Evolutionary conservation across 768 basidiomycete genomes (phyloP).

Genomic region (Mycena belliarum): DNA sequence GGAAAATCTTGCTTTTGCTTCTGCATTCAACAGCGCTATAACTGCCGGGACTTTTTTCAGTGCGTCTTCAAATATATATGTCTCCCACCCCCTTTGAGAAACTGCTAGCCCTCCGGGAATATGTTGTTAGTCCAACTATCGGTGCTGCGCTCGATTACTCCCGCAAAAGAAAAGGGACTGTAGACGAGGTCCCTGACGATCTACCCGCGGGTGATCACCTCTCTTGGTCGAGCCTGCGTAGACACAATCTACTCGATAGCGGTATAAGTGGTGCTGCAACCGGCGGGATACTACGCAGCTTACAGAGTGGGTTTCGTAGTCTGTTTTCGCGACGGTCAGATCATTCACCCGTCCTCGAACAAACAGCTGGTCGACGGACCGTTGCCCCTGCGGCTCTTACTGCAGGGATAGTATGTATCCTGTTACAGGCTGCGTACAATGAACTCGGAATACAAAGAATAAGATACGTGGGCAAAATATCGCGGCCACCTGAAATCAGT

Average conservation of each 20-base stretch:
- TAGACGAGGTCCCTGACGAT: too few species aligned
- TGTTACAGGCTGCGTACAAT: constrained; percentile 72
- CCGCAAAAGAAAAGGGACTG: constrained; percentile 33
- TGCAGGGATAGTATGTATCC: constrained; percentile 54
- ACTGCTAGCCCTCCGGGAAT: constrained; percentile 70
- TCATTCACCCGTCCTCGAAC: background rate
- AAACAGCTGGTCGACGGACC: constrained; percentile 60
- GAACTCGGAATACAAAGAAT: constrained; percentile 64
- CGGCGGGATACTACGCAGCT: constrained; percentile 58
- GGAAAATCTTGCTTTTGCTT: constrained; percentile 51
- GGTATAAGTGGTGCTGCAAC: constrained; percentile 70
- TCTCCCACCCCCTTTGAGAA: background rate
- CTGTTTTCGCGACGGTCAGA: background rate
- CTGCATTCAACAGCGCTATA: constrained; percentile 72
- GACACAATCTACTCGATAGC: constrained; percentile 65
- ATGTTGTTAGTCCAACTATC: constrained; percentile 63
- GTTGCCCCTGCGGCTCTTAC: constrained; percentile 62
- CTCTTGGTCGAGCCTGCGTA: constrained; percentile 56
- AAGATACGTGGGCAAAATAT: constrained; percentile 42
- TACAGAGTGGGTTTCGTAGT: constrained; percentile 50
- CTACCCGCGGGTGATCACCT: constrained; percentile 29
- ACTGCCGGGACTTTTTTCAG: constrained; percentile 80
- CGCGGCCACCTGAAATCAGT: constrained; percentile 6
- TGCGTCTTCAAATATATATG: constrained; percentile 36
- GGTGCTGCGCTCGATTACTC: constrained; percentile 48